These are phyloP conservation scores for Alopecurus myosuroides DNA, from an alignment of 176 grass and related monocot species.

Conservation along the genomic window DNA sequence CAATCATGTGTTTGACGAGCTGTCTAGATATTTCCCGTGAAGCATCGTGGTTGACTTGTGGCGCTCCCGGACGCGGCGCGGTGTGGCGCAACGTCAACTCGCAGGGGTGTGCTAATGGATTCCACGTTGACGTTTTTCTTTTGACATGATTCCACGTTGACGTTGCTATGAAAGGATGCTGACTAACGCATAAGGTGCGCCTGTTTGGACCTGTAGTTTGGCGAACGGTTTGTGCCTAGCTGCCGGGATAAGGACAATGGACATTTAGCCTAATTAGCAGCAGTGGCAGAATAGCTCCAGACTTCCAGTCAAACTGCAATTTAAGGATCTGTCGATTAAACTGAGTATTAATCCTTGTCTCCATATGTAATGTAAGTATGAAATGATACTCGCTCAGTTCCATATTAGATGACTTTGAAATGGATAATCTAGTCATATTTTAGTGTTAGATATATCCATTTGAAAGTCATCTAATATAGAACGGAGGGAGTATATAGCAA, in stretches of 20 bases:
- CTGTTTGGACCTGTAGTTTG: background rate
- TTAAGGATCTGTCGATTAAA: background rate
- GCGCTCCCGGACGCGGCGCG: background rate
- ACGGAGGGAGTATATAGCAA: too few relatives aligned
- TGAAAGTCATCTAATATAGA: too few relatives aligned
- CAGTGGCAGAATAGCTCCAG: background rate
- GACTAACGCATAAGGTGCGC: background rate
- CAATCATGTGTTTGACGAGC: background rate
- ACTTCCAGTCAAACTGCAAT: background rate
- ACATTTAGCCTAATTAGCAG: background rate
- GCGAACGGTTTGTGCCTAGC: background rate
- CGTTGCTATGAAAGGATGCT: background rate
- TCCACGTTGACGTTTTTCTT: slow-evolving; percentile 18
- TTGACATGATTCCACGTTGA: slow-evolving; percentile 8
- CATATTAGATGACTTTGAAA: too few relatives aligned
- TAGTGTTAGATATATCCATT: too few relatives aligned
- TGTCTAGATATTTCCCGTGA: background rate
- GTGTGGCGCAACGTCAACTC: background rate
- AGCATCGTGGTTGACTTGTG: background rate
- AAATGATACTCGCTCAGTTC: too few relatives aligned
- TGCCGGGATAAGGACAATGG: background rate
- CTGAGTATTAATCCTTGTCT: background rate
- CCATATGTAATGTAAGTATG: too few relatives aligned
- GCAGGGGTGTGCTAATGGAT: background rate
- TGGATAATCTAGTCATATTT: too few relatives aligned